A percentile compares a stretch with the other conserved stretches of the same genome.
phyloP scores from a whole-genome alignment of 805 yeast genomes.

The Candida orba region DNA sequence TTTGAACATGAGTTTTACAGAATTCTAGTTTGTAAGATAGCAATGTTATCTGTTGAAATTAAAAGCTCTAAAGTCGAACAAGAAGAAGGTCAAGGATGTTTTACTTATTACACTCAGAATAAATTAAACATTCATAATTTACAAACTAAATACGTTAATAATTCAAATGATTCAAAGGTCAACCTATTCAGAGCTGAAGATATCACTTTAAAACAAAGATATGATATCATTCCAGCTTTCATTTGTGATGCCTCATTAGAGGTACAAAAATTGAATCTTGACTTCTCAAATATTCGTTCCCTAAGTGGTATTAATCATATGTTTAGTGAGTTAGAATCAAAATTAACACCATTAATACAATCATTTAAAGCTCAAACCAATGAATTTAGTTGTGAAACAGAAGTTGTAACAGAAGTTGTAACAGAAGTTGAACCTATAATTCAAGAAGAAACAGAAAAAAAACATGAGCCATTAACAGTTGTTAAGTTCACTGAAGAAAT shows the following conservation, averaged over 20 bases:
- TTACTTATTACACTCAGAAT: slow-evolving; percentile 5
- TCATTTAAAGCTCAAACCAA: background rate
- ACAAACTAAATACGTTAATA: slow-evolving; percentile 14
- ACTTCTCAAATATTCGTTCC: slow-evolving; percentile 23
- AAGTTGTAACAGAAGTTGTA: too few relatives aligned
- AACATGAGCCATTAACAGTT: slow-evolving; percentile 3
- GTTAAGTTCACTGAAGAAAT: slow-evolving; percentile 9
- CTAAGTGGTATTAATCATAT: slow-evolving; percentile 25
- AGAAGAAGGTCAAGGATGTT: slow-evolving; percentile 17
- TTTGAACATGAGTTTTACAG: slow-evolving; percentile 25
- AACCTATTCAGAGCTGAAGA: slow-evolving; percentile 11
- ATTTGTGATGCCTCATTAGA: background rate
- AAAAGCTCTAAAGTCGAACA: slow-evolving; percentile 6
- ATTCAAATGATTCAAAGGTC: slow-evolving; percentile 6
- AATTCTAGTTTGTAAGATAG: slow-evolving; percentile 24
- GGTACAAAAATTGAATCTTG: slow-evolving; percentile 15
- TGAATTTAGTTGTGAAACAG: slow-evolving; percentile 1
- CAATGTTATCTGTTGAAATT: slow-evolving; percentile 18
- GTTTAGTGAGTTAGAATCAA: slow-evolving; percentile 14
- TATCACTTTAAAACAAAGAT: slow-evolving; percentile 9
- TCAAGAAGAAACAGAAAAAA: background rate
- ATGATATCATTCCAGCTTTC: slow-evolving; percentile 12
- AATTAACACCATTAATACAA: slow-evolving; percentile 6
- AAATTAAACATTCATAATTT: slow-evolving; percentile 13
- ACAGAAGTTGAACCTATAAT: background rate